phyloP scores from a whole-genome alignment of 139 green algal species.

The Gonium pectorale region DNA sequence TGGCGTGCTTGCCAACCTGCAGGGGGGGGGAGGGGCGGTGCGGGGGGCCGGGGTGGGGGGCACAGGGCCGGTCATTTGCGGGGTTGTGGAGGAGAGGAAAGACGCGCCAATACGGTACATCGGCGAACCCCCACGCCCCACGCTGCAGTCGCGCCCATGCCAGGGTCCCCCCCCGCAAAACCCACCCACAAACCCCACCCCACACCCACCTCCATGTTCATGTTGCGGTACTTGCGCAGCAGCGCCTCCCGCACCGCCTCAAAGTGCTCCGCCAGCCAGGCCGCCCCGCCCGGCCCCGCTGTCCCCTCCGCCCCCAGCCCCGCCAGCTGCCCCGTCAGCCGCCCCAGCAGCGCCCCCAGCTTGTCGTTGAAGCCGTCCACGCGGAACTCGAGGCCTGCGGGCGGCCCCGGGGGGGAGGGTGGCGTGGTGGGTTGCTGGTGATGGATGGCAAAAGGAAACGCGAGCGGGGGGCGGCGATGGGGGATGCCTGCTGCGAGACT shows the following conservation, averaged over 20 bases:
- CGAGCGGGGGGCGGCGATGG: too few relatives aligned
- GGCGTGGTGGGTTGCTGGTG: too few relatives aligned
- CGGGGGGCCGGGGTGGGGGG: not conserved
- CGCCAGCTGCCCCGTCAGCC: slow-evolving; percentile 76
- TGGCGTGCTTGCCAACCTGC: slow-evolving; percentile 82
- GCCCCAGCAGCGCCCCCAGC: slow-evolving; percentile 73
- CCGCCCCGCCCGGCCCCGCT: not conserved
- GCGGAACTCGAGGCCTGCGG: slow-evolving; percentile 79
- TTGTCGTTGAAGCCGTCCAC: slow-evolving; percentile 94
- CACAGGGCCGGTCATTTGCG: too few relatives aligned
- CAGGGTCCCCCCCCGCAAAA: too few relatives aligned
- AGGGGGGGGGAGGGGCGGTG: slow-evolving; percentile 63
- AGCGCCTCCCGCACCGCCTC: slow-evolving; percentile 78
- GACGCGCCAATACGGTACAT: too few relatives aligned
- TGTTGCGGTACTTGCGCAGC: slow-evolving; percentile 85
- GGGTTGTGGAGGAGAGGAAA: too few relatives aligned
- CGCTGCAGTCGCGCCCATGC: too few relatives aligned
- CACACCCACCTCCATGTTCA: slow-evolving; percentile 76
- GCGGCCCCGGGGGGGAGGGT: not conserved
- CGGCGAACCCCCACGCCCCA: too few relatives aligned
- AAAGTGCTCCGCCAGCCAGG: slow-evolving; percentile 55
- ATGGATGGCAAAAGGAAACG: too few relatives aligned
- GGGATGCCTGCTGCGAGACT: too few relatives aligned
- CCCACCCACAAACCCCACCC: too few relatives aligned
- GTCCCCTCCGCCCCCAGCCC: not conserved